A percentile compares a stretch with the other conserved stretches of the same genome.
Evolutionary conservation across 768 basidiomycete species (phyloP).

Genomic region (Hortiboletus campestris): DNA sequence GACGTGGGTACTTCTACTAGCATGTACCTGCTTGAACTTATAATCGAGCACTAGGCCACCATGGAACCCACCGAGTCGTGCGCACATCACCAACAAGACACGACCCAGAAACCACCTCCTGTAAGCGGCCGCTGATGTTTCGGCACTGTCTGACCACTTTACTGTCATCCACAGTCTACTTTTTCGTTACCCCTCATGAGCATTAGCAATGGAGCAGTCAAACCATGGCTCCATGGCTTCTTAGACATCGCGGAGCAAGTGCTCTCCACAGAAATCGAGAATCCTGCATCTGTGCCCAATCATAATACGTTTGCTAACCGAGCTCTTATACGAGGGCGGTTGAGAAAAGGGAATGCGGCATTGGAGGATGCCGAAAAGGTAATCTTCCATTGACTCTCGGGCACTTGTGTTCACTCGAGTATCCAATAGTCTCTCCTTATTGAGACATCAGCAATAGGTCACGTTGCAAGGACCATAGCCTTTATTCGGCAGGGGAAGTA

Average conservation of each 20-base stretch:
- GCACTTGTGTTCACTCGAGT: neutral
- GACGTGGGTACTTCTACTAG: neutral
- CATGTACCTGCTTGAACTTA: neutral
- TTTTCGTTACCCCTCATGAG: conserved; percentile 15
- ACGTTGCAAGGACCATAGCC: conserved; percentile 14
- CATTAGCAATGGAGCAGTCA: conserved; percentile 17
- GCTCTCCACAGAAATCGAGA: conserved; percentile 7
- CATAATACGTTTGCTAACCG: conserved; percentile 14
- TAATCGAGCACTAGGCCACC: neutral
- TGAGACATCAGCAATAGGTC: conserved; percentile 13
- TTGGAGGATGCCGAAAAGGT: conserved; percentile 14
- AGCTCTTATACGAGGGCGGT: conserved; percentile 12
- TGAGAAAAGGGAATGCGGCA: neutral
- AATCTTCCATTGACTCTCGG: neutral
- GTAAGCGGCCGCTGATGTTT: neutral
- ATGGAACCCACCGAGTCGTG: neutral
- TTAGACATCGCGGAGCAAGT: conserved; percentile 7
- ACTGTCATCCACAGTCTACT: neutral
- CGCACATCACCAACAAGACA: conserved; percentile 1
- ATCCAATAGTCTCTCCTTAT: conserved; percentile 9
- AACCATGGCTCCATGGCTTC: conserved; percentile 18
- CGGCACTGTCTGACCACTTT: neutral
- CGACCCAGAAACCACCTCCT: neutral
- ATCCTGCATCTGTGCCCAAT: neutral
- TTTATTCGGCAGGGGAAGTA: neutral